Percentiles rank a stretch among this genome's conserved stretches.
Conservation (phyloP, 257 asterid genomes). For the Eustoma russellianum region DNA sequence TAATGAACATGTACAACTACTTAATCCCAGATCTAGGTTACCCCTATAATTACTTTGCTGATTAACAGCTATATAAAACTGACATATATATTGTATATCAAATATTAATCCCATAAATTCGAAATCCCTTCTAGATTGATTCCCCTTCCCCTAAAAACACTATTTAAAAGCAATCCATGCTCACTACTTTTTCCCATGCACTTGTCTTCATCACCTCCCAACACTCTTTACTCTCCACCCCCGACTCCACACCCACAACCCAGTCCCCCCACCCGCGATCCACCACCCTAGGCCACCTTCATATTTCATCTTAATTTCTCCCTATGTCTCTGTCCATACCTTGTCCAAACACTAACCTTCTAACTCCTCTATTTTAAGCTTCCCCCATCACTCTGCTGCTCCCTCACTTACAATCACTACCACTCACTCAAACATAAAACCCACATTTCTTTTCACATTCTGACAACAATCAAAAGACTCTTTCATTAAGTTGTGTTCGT, state of each 20-base stretch:
- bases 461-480: slow-evolving; percentile 1
- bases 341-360: slow-evolving; percentile 17
- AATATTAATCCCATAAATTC: too few relatives aligned
- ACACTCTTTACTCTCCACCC: not conserved
- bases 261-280: too few relatives aligned
- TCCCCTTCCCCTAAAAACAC: not conserved
- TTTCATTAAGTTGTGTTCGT: too few relatives aligned
- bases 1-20: too few relatives aligned
- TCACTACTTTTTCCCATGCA: slow-evolving; percentile 65
- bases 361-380: slow-evolving; percentile 18
- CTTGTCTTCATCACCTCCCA: slow-evolving; percentile 45
- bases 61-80: too few relatives aligned
- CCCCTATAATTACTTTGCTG: too few relatives aligned
- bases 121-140: too few relatives aligned
- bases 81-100: too few relatives aligned
- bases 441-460: not conserved
- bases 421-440: slow-evolving; percentile 2
- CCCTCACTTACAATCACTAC: slow-evolving; percentile 1
- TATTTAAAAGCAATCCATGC: slow-evolving; percentile 40
- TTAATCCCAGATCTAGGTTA: too few relatives aligned
- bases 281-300: too few relatives aligned
- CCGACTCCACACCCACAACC: not conserved
- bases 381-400: not conserved
- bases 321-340: slow-evolving; percentile 20
- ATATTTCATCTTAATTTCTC: too few relatives aligned